These are phyloP conservation scores for Lichtheimia hyalospora DNA, from an alignment of 371 early-diverging fungal genomes.

Conservation along the genomic window DNA sequence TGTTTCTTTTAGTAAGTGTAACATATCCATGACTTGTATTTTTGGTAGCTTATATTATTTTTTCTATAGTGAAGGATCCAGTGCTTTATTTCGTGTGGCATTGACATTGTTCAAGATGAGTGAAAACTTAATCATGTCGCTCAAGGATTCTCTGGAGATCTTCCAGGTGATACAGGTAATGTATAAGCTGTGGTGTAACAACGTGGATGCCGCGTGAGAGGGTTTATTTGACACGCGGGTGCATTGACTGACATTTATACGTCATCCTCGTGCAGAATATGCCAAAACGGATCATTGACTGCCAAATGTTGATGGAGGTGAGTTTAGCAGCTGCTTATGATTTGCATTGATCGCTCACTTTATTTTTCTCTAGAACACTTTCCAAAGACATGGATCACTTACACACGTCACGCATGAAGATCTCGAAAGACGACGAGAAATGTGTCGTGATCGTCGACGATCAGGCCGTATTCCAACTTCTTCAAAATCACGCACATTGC, in stretches of 20 bases:
- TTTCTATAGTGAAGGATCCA: constrained; percentile 62
- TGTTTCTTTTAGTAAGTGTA: constrained; percentile 67
- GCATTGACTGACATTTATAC: not conserved
- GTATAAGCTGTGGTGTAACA: constrained; percentile 2
- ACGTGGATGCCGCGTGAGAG: not conserved
- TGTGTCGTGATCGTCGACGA: constrained; percentile 36
- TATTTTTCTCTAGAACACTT: constrained; percentile 35
- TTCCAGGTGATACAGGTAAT: constrained; percentile 57
- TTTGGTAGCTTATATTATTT: not conserved
- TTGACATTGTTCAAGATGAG: constrained; percentile 68
- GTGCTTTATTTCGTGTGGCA: constrained; percentile 71
- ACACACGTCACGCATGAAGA: constrained; percentile 53
- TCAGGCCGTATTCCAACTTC: constrained; percentile 12
- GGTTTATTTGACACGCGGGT: too few relatives aligned
- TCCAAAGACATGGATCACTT: constrained; percentile 41
- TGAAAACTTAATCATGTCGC: constrained; percentile 54
- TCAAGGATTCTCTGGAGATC: constrained; percentile 61
- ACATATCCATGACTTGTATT: not conserved
- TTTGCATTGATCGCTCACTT: constrained; percentile 3
- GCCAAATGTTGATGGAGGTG: constrained; percentile 65
- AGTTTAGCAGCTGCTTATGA: not conserved
- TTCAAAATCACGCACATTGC: constrained; percentile 11
- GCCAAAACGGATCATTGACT: constrained; percentile 65
- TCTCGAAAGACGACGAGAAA: constrained; percentile 48
- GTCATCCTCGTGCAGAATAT: constrained; percentile 42